Evolutionary conservation across 169 alveolate species (phyloP).

Genomic region (Eimeria maxima): DNA sequence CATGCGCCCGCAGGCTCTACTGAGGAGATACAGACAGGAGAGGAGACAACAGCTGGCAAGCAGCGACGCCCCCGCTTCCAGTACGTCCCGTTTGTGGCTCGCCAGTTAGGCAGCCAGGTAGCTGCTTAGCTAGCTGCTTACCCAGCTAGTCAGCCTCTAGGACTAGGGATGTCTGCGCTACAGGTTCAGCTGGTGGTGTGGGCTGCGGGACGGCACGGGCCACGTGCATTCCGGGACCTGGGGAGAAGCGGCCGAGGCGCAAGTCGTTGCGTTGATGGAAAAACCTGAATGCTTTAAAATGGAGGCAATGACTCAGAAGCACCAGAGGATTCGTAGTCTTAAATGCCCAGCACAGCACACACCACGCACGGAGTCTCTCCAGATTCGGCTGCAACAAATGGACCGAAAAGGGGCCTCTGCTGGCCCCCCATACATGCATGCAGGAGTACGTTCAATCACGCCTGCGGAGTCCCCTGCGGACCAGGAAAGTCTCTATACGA

Average conservation of each 20-base stretch:
- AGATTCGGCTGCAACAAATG: neutral
- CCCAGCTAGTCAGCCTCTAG: neutral
- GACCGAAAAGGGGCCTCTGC: neutral
- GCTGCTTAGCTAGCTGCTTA: neutral
- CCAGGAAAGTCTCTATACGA: too few species aligned
- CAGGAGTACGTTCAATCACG: slow-evolving; percentile 1
- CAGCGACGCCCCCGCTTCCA: neutral
- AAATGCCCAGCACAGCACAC: too few species aligned
- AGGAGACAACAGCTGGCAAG: slow-evolving; percentile 29
- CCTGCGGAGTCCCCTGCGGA: neutral
- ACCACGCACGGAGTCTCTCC: too few species aligned
- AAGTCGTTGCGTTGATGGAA: neutral
- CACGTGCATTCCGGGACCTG: neutral
- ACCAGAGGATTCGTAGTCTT: neutral
- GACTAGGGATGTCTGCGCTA: neutral
- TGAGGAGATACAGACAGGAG: slow-evolving; percentile 20
- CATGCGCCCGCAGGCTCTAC: slow-evolving; percentile 12
- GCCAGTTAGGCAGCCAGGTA: neutral
- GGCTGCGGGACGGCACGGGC: neutral
- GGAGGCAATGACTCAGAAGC: neutral
- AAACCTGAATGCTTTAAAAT: neutral
- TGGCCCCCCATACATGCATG: neutral
- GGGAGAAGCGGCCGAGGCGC: neutral
- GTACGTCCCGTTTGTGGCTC: neutral
- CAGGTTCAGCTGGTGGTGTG: slow-evolving; percentile 14